These are phyloP conservation scores for Neoboletus magnificus DNA, from an alignment of 768 basidiomycete genomes.

Conservation along the genomic window DNA sequence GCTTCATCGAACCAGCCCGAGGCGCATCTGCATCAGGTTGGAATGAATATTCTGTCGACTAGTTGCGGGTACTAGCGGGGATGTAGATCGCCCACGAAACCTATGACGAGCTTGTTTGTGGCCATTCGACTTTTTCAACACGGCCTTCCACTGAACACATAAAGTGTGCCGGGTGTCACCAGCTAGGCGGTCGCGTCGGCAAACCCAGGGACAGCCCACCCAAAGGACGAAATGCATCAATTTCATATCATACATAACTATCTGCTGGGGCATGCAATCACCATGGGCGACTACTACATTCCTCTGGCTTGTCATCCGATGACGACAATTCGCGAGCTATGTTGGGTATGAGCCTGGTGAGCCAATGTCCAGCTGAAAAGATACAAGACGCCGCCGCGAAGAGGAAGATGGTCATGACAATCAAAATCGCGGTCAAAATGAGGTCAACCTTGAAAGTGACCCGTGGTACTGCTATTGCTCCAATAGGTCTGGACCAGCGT, in stretches of 20 bases:
- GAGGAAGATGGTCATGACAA: constrained; percentile 23
- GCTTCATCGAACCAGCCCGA: neutral
- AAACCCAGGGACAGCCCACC: neutral
- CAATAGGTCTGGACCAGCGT: constrained; percentile 29
- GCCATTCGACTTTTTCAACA: neutral
- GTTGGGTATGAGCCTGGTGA: constrained; percentile 30
- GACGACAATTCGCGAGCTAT: constrained; percentile 8
- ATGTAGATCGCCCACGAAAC: neutral
- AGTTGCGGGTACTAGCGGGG: neutral
- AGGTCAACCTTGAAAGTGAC: constrained; percentile 29
- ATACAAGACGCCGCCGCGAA: constrained; percentile 31
- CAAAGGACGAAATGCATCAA: neutral
- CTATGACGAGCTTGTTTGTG: neutral
- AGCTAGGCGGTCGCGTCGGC: neutral
- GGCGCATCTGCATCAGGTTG: neutral
- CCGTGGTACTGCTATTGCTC: constrained; percentile 29
- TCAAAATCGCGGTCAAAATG: neutral
- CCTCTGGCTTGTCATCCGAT: neutral
- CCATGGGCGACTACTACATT: neutral
- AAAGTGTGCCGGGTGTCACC: neutral
- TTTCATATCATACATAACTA: neutral
- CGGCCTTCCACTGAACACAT: neutral
- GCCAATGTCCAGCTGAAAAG: constrained; percentile 33
- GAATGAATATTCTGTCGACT: neutral
- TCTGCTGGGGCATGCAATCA: neutral